Conservation (phyloP, 768 basidiomycete genomes). For the Amanita exitialis region DNA sequence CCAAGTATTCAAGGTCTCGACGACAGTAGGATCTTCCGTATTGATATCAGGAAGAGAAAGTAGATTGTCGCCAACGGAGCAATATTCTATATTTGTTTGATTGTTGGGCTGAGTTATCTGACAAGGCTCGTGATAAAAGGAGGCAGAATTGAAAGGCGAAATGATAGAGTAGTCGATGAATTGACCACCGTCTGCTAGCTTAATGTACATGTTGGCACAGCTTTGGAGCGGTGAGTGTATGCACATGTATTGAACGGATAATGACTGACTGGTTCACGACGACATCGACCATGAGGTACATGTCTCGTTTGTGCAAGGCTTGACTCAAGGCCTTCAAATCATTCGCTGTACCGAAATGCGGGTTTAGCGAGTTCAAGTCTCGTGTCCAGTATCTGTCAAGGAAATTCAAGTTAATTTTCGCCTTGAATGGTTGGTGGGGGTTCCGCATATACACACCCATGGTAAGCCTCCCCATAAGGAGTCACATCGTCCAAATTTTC, state of each 20-base stretch:
- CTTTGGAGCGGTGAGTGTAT: conserved; percentile 4
- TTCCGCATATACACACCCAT: conserved; percentile 40
- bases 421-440: not conserved
- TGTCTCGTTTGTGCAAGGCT: conserved; percentile 56
- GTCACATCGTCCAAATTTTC: conserved; percentile 51
- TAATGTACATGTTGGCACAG: conserved; percentile 11
- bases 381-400: conserved; percentile 28
- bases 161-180: conserved; percentile 19
- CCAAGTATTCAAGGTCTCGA: conserved; percentile 48
- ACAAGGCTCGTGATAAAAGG: conserved; percentile 55
- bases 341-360: conserved; percentile 59
- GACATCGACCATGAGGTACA: conserved; percentile 62
- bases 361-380: conserved; percentile 55
- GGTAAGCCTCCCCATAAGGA: conserved; percentile 62
- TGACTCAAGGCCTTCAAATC: conserved; percentile 60
- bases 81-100: conserved; percentile 50
- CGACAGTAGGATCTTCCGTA: conserved; percentile 52
- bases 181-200: conserved; percentile 8
- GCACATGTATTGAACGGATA: not conserved
- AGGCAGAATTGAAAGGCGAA: conserved; percentile 16
- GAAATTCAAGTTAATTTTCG: not conserved
- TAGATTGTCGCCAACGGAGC: conserved; percentile 63
- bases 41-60: conserved; percentile 66
- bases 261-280: conserved; percentile 63
- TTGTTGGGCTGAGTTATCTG: conserved; percentile 49